Base-by-base conservation (phyloP, 73 alveolate genomes). In the Paramecium sonneborni region DNA sequence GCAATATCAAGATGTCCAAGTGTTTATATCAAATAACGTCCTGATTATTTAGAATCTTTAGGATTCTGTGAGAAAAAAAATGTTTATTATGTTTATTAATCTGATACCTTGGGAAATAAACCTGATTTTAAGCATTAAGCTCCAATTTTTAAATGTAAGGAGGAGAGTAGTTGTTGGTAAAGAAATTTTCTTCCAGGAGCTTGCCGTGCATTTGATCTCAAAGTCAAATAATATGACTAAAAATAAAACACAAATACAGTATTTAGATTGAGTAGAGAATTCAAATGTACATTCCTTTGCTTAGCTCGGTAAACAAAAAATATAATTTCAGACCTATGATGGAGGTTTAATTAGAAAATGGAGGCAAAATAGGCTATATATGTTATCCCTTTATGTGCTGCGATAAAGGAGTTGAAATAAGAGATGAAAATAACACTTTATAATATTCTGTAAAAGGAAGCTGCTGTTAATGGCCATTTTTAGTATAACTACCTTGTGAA, bases 391-490 rank as follows among this genome's bases (percentile, higher is more conserved):
- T 79, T 79, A 43, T 79, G 90, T 79, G 70, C 43, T 79, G 90
- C 20, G 90, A 79, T 24, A 79, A 79, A 18, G 90, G 90, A 43
- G 90, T 79, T 41, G 76, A 39, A 12, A 79, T 79, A 79, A 39
- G 55, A 43, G 90, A 79, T 79, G 76, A 38, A 46, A 43, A 79
- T 24, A 62, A 46, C 14, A 14, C 5, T 0, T 35, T 79, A 12
- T 7, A 41, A 9, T 79, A 39, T 24, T 38, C 30, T 43, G 90
- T 79, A 7, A 79, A 30, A 23, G 90, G 90, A 43, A 79, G 90
- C n/a, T 79, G 90, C 18, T 79, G 90, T n/a, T 26, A 79, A 43
- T 79, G 90, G 90, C 90, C 90, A 5, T 79, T 79, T 44, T 44
- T 79, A 39, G 69, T 38, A 4, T 1, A 79, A 37, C 11, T 79